Conservation (phyloP, 805 yeast species). For the Yarrowia hollandica region DNA sequence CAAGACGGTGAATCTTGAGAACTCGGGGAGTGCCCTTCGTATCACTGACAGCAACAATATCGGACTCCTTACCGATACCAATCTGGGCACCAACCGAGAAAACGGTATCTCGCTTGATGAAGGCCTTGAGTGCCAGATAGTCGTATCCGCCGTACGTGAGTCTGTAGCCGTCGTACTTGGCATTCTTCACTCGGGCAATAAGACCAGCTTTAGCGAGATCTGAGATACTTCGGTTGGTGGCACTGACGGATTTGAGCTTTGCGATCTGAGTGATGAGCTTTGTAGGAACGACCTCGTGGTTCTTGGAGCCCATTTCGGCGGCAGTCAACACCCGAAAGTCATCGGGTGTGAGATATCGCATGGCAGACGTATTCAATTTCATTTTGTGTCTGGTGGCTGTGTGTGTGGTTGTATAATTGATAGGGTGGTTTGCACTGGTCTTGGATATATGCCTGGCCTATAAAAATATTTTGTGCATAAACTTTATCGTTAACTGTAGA, state of each 20-base stretch:
- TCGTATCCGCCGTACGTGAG: slow-evolving; percentile 89
- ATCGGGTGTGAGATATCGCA: slow-evolving; percentile 88
- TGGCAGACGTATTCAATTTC: slow-evolving; percentile 91
- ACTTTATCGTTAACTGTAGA: slow-evolving; percentile 22
- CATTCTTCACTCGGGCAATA: slow-evolving; percentile 77
- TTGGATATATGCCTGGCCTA: not conserved
- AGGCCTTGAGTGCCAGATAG: slow-evolving; percentile 82
- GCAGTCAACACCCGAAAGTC: slow-evolving; percentile 90
- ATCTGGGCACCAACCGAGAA: slow-evolving; percentile 62
- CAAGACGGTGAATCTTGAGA: slow-evolving; percentile 87
- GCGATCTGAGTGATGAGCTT: slow-evolving; percentile 76
- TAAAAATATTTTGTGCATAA: slow-evolving; percentile 26
- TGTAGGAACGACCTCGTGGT: slow-evolving; percentile 94
- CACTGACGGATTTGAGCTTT: slow-evolving; percentile 70
- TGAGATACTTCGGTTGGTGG: slow-evolving; percentile 74
- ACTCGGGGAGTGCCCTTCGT: slow-evolving; percentile 49
- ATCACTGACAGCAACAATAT: slow-evolving; percentile 81
- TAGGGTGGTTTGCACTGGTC: not conserved
- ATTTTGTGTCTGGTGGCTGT: slow-evolving; percentile 50
- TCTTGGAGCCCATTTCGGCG: slow-evolving; percentile 79
- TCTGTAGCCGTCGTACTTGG: slow-evolving; percentile 92
- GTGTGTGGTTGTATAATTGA: not conserved
- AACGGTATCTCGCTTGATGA: slow-evolving; percentile 70
- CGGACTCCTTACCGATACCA: slow-evolving; percentile 70
- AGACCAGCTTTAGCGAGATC: slow-evolving; percentile 85